Evolutionary conservation across 2,329 filamentous ascomycete genomes (phyloP).

Genomic region (Septoria petroselini): DNA sequence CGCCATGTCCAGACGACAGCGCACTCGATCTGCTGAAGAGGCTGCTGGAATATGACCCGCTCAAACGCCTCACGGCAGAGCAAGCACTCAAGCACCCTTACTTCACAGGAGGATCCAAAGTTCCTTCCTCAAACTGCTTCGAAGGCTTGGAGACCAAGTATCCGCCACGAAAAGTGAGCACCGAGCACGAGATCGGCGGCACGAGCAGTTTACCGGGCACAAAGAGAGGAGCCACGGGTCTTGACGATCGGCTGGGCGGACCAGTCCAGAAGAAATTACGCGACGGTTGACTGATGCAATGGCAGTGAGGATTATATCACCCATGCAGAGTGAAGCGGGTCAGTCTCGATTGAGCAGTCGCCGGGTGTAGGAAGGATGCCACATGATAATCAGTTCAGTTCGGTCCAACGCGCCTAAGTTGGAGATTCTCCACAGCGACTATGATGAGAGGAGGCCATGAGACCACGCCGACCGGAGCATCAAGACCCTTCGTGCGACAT

Average conservation of each 20-base stretch:
- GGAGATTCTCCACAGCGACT: too few relatives aligned
- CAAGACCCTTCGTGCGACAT: too few relatives aligned
- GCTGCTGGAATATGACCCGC: constrained; percentile 88
- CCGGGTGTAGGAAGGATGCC: too few relatives aligned
- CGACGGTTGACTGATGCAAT: constrained; percentile 42
- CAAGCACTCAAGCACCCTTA: constrained; percentile 88
- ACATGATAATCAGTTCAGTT: too few relatives aligned
- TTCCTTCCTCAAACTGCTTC: constrained; percentile 78
- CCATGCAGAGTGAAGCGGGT: too few relatives aligned
- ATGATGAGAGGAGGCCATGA: too few relatives aligned
- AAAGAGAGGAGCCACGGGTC: constrained; percentile 67
- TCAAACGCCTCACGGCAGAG: constrained; percentile 80
- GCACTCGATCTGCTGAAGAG: constrained; percentile 72
- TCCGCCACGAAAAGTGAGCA: constrained; percentile 85
- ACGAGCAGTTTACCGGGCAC: constrained; percentile 85
- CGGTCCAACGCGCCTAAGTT: too few relatives aligned
- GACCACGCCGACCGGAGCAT: too few relatives aligned
- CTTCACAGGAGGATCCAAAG: constrained; percentile 55
- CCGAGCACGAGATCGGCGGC: constrained; percentile 87
- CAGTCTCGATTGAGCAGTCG: too few relatives aligned
- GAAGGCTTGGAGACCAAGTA: constrained; percentile 86
- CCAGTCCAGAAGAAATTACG: constrained; percentile 54
- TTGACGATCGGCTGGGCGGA: constrained; percentile 72
- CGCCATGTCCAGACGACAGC: constrained; percentile 59
- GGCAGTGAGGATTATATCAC: too few relatives aligned